These are phyloP conservation scores for Lepraria neglecta DNA, from an alignment of 495 filamentous ascomycete genomes.

Conservation along the genomic window DNA sequence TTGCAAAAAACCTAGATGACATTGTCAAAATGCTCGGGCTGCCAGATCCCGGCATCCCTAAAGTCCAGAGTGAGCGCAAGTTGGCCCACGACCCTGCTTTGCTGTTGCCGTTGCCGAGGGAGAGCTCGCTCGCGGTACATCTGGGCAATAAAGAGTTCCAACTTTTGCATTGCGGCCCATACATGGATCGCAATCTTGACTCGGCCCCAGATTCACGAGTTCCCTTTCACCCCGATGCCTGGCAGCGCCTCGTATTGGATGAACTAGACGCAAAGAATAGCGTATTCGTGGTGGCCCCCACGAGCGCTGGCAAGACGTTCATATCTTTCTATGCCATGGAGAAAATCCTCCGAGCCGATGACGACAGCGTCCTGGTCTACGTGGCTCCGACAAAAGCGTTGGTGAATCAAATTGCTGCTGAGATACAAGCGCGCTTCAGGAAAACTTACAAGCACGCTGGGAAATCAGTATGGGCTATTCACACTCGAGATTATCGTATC, in stretches of 20 bases:
- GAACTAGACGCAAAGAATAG: conserved; percentile 62
- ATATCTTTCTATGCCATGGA: conserved; percentile 76
- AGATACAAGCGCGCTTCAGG: conserved; percentile 53
- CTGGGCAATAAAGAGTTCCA: conserved; percentile 51
- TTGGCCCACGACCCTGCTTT: conserved; percentile 38
- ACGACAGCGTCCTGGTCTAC: conserved; percentile 67
- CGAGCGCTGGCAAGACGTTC: conserved; percentile 61
- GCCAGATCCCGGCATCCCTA: conserved; percentile 26
- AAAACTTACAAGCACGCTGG: conserved; percentile 53
- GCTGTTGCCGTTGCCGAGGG: conserved; percentile 18
- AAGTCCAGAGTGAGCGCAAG: conserved; percentile 25
- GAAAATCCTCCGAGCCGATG: conserved; percentile 56
- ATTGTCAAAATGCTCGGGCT: conserved; percentile 32
- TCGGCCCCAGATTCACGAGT: conserved; percentile 59
- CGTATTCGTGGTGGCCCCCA: conserved; percentile 70
- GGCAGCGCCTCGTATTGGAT: conserved; percentile 69
- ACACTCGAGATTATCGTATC: conserved; percentile 66
- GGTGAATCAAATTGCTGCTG: conserved; percentile 67
- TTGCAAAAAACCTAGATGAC: conserved; percentile 24
- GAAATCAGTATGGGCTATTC: conserved; percentile 70
- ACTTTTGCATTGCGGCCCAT: conserved; percentile 60
- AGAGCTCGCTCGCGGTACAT: conserved; percentile 25
- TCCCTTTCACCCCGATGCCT: conserved; percentile 64
- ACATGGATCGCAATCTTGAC: conserved; percentile 66
- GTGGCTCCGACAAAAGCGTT: conserved; percentile 77